Conservation (phyloP, 331 rosid genomes). For the Acacia pycnantha region DNA sequence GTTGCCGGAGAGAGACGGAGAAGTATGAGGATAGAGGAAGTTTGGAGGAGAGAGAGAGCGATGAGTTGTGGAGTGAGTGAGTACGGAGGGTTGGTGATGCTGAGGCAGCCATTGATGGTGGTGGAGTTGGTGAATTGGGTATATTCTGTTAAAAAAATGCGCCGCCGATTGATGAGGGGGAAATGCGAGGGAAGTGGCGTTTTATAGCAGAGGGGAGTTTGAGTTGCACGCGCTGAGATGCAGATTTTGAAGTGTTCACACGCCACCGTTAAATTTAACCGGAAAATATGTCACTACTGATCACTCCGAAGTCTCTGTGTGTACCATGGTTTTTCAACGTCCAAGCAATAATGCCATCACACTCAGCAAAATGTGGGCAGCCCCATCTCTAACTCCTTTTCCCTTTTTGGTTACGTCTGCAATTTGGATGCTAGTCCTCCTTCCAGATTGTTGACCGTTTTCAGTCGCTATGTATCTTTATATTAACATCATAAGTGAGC, state of each 20-base stretch:
- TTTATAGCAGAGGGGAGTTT: background rate
- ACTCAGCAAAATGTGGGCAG: background rate
- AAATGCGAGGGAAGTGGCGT: background rate
- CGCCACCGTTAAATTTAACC: background rate
- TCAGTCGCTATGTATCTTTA: too few species aligned
- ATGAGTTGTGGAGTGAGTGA: slow-evolving; percentile 18
- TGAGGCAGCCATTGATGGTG: slow-evolving; percentile 50
- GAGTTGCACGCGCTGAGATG: background rate
- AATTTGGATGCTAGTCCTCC: too few species aligned
- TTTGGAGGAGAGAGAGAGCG: slow-evolving; percentile 71
- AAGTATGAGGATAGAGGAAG: slow-evolving; percentile 50
- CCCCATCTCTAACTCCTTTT: too few species aligned
- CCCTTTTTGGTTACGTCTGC: too few species aligned
- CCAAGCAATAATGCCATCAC: background rate
- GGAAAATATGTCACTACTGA: background rate
- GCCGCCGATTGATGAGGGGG: background rate
- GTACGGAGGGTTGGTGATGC: slow-evolving; percentile 54
- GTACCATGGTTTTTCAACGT: background rate
- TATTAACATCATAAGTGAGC: too few species aligned
- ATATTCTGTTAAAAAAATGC: too few species aligned
- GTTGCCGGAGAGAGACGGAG: slow-evolving; percentile 39
- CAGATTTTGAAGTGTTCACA: background rate
- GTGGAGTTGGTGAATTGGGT: background rate
- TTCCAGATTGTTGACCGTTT: too few species aligned
- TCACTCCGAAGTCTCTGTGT: background rate